A percentile compares a stretch with the other conserved stretches of the same genome.
These are phyloP conservation scores for Halocafeteria seosinensis DNA, from an alignment of 108 stramenopile genomes.

Conservation along the genomic window DNA sequence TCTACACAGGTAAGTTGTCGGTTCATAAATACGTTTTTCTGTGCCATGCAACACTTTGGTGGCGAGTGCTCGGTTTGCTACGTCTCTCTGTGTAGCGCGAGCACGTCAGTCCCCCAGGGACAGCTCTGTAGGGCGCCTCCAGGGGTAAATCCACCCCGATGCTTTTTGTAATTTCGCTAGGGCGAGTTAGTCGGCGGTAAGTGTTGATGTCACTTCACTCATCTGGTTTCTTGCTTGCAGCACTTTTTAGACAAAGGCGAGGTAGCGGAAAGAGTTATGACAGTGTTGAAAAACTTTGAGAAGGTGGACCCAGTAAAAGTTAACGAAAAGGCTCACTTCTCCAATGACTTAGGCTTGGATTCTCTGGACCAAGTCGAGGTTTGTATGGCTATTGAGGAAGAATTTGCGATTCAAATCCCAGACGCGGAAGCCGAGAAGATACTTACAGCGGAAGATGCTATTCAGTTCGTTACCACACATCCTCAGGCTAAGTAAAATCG, in stretches of 20 bases:
- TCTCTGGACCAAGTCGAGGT: conserved; percentile 93
- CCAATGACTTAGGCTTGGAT: conserved; percentile 86
- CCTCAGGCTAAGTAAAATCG: conserved; percentile 27
- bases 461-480: conserved; percentile 63
- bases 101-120: too few relatives aligned
- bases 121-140: too few relatives aligned
- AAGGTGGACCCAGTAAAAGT: conserved; percentile 79
- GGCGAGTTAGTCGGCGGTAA: too few relatives aligned
- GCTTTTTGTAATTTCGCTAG: too few relatives aligned
- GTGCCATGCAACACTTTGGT: too few relatives aligned
- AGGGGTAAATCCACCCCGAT: too few relatives aligned
- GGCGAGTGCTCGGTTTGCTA: too few relatives aligned
- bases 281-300: conserved; percentile 93
- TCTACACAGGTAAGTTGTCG: too few relatives aligned
- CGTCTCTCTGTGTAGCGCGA: too few relatives aligned
- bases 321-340: conserved; percentile 57
- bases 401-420: conserved; percentile 98
- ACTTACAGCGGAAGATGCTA: conserved; percentile 65
- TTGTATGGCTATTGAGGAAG: conserved; percentile 99
- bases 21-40: too few relatives aligned
- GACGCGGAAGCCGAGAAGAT: conserved; percentile 99
- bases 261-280: conserved; percentile 72
- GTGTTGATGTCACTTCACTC: too few relatives aligned
- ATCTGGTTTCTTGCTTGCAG: too few relatives aligned
- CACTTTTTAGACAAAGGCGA: conserved; percentile 77